These are phyloP conservation scores for Candida coquimbonensis DNA, from an alignment of 805 yeast species.

Conservation along the genomic window DNA sequence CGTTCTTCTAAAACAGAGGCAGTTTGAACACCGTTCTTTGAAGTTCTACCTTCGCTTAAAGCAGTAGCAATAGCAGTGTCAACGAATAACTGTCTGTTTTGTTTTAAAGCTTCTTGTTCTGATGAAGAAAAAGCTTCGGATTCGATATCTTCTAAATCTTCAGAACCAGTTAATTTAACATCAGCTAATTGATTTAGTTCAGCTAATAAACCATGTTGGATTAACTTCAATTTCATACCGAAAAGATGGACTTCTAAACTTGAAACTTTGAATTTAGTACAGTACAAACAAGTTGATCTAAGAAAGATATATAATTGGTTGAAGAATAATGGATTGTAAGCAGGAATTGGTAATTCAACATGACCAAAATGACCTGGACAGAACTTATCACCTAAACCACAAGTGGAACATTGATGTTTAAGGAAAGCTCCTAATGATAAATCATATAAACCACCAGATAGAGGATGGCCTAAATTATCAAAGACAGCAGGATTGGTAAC, in stretches of 20 bases:
- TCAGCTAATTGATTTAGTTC: conserved; percentile 73
- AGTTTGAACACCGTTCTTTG: conserved; percentile 63
- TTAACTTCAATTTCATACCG: conserved; percentile 68
- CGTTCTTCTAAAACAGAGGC: conserved; percentile 87
- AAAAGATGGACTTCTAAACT: conserved; percentile 64
- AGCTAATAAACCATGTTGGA: conserved; percentile 82
- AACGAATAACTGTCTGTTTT: conserved; percentile 53
- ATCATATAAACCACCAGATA: conserved; percentile 89
- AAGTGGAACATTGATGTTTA: conserved; percentile 80
- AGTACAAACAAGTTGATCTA: conserved; percentile 81
- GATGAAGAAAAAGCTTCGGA: background rate
- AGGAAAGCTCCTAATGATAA: conserved; percentile 92
- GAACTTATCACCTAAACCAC: conserved; percentile 88
- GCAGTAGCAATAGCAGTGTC: conserved; percentile 66
- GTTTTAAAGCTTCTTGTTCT: conserved; percentile 28
- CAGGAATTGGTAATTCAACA: conserved; percentile 92
- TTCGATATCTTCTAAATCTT: background rate
- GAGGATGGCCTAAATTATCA: conserved; percentile 94
- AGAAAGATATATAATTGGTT: conserved; percentile 80
- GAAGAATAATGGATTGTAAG: conserved; percentile 92
- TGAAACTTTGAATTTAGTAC: conserved; percentile 77
- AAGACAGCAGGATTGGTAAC: conserved; percentile 93
- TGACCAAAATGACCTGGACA: conserved; percentile 99
- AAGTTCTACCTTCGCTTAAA: conserved; percentile 65
- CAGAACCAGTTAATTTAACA: conserved; percentile 32